Base-by-base conservation (phyloP, 176 grass and related monocot genomes). In the Typha latifolia region DNA sequence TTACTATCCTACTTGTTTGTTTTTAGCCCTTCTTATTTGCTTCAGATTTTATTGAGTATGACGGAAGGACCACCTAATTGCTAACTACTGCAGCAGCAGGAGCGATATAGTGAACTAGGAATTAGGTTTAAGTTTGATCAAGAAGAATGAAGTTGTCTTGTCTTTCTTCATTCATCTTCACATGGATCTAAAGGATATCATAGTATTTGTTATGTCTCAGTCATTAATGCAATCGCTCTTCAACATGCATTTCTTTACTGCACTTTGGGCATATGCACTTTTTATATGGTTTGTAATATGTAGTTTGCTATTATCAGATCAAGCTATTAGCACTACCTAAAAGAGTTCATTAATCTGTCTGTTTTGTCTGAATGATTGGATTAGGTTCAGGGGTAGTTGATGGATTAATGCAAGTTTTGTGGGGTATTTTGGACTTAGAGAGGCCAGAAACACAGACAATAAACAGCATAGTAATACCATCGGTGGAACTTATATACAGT, bases 391-490 rank as follows among this genome's bases (percentile, higher is more conserved):
- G 86, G 61, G 76, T 97, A 73, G 85, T 97, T 37, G 88, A 89
- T 72, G 88, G 88, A 64, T 84, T 97, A 49, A 92, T 97, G 82
- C 85, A 97, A 84, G 81, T 97, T 70, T 91, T 97, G 57, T 97
- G 93, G 93, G 80, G 72, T 67, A 97, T 97, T 67, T 64, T 97
- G 64, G 89, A 91, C 77, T 74, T 89, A 70, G 93, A 92, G 74
- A 91, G 82, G 63, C 93, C 93, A 43, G 88, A 97, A 64, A 97
- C 93, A 62, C 93, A 92, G 63, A 87, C 70, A n/a, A 82, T 97
- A 89, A 97, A 97, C 70, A 92, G 67, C 77, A 81, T 97, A 74
- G 85, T 97, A 66, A 80, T 97, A 72, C 93, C 93, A 56, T 89
- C 79, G 69, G 93, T 97, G 66, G 93, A 92, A 82, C 84, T 97